These are phyloP conservation scores for Asterochloris sp. DNA, from an alignment of 139 green algal genomes.

Conservation along the genomic window DNA sequence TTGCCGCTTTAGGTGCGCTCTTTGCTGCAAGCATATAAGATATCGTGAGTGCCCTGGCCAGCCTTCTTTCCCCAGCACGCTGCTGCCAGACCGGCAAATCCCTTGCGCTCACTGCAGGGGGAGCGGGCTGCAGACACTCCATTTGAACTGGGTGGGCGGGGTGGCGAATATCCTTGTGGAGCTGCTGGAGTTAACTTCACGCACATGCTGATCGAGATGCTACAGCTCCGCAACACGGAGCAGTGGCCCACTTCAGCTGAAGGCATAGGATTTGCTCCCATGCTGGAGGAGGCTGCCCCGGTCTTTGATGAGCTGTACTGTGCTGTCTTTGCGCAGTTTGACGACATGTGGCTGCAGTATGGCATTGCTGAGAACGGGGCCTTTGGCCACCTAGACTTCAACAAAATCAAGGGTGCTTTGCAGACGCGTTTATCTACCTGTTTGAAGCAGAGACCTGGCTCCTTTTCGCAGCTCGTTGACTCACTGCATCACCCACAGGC, in stretches of 20 bases:
- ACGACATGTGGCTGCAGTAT: conserved; percentile 50
- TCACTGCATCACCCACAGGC: no score
- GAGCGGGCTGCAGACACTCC: conserved; percentile 8
- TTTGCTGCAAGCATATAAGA: no score
- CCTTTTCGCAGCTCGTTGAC: no score
- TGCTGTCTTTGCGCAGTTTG: conserved; percentile 51
- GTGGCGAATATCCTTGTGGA: conserved; percentile 90
- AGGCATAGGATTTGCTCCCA: background rate
- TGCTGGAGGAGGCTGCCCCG: background rate
- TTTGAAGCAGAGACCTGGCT: no score
- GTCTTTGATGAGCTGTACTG: conserved; percentile 66
- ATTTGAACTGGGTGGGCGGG: conserved; percentile 19
- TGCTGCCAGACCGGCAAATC: no score
- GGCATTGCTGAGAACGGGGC: background rate
- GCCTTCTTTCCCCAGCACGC: no score
- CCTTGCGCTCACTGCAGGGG: conserved; percentile 13
- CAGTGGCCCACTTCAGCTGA: background rate
- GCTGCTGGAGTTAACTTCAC: conserved; percentile 86
- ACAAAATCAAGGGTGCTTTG: conserved; percentile 9
- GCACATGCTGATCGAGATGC: conserved; percentile 53
- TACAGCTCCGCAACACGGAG: conserved; percentile 10
- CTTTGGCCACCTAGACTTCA: conserved; percentile 12
- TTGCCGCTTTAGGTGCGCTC: no score
- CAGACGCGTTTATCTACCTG: background rate
- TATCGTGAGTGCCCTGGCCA: no score